Evolutionary conservation across 768 basidiomycete genomes (phyloP), one percentile per base, ranked within the genome.

Genomic region (Sarcomyxa edulis): DNA sequence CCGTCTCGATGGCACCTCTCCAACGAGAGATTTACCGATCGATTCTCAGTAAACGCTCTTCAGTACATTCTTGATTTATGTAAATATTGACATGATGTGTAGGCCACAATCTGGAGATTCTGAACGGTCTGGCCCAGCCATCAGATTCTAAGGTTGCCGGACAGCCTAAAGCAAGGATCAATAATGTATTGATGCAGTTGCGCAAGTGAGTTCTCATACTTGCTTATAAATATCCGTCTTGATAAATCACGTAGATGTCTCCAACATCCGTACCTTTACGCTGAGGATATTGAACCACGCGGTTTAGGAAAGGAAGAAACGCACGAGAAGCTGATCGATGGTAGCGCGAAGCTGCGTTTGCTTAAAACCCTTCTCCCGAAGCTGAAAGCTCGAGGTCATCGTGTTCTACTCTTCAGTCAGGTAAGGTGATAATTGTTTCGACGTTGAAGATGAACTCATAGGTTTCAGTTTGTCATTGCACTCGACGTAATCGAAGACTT

Each of bases 401-500:
- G 94, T 18, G 79, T 97, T 21, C 68, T 97, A 18, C 61, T 97
- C 3, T 97, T 97, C 60, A 93, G 89, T 55, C 93, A 95, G 66
- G 93, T 89, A 46, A 36, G 67, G 54, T 18, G 32, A 7, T 20
- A 7, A 19, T n/a, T 31, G 14, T 23, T 35, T n/a, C 10, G 24
- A n/a, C n/a, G n/a, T 33, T 39, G 27, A 36, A 32, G 21, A 35
- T 11, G 26, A 23, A 35, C 10, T 42, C n/a, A 26, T 37, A 24
- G 28, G 32, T 23, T 45, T 19, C 44, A 95, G 92, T 95, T 95
- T 63, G 79, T 83, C 30, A 83, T 97, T 34, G 89, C 81, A 20
- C 68, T 97, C 12, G 72, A 96, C 56, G 70, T 92, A 22, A 66
- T 97, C 26, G 90, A 96, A 59, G 93, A 97, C 52, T 97, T 93